phyloP scores from a whole-genome alignment of 495 filamentous ascomycete species.

The Neurospora sp. region DNA sequence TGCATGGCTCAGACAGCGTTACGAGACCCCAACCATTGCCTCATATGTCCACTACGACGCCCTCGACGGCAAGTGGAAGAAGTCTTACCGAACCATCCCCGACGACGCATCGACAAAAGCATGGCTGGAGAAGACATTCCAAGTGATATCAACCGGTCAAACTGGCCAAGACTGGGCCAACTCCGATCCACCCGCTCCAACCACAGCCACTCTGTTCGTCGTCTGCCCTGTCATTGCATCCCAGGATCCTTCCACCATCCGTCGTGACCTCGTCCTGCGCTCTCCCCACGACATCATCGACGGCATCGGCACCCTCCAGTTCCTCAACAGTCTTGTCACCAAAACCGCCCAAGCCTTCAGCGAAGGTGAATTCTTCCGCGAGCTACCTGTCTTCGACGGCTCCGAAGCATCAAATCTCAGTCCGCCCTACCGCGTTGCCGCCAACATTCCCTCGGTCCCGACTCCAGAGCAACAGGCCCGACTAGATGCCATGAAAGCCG shows the following conservation, averaged over 20 bases:
- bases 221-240: conserved; percentile 9
- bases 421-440: conserved; percentile 11
- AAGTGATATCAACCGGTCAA: conserved; percentile 16
- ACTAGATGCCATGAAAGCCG: not conserved
- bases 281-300: conserved; percentile 40
- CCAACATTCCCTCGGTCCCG: not conserved
- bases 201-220: conserved; percentile 30
- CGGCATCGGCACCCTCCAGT: conserved; percentile 36
- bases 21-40: conserved; percentile 36
- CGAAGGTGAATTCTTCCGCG: not conserved
- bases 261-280: conserved; percentile 31
- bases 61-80: conserved; percentile 22
- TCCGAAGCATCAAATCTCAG: conserved; percentile 10
- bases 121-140: conserved; percentile 33
- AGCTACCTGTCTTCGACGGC: conserved; percentile 2
- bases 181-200: conserved; percentile 27
- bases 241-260: not conserved
- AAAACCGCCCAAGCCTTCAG: conserved; percentile 10
- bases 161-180: conserved; percentile 33
- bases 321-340: conserved; percentile 21
- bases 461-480: conserved; percentile 3
- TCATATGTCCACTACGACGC: conserved; percentile 24
- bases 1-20: conserved; percentile 33
- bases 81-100: conserved; percentile 25
- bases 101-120: conserved; percentile 7